A percentile compares a stretch with the other conserved stretches of the same genome.
Conservation (phyloP, 352 stramenopile species). For the Pythium dissimile region DNA sequence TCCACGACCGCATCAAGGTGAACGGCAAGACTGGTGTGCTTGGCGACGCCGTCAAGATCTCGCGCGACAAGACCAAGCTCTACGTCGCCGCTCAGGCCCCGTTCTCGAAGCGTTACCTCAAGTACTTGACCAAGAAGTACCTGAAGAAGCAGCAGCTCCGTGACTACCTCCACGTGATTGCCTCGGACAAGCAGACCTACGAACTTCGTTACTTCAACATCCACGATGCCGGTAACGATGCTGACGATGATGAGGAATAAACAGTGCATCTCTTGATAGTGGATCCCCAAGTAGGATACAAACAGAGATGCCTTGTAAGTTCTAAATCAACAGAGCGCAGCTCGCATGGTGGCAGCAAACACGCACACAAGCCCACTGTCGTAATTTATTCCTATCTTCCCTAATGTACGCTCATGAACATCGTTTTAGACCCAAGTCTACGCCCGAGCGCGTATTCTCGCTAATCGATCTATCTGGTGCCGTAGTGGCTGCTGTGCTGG, state of each 20-base stretch:
- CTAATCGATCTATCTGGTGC: conserved; percentile 13
- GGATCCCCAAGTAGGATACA: neutral
- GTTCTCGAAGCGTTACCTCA: conserved; percentile 98
- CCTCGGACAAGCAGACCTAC: conserved; percentile 98
- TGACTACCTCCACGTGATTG: conserved; percentile 99
- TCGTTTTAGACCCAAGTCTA: too few species aligned
- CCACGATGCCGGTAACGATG: conserved; percentile 91
- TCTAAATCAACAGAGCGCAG: conserved; percentile 25
- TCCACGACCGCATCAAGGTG: conserved; percentile 99
- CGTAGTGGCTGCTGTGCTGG: conserved; percentile 18
- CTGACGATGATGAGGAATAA: conserved; percentile 88
- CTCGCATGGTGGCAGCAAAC: conserved; percentile 21
- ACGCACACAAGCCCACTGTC: neutral
- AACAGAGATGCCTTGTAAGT: conserved; percentile 10
- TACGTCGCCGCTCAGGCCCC: conserved; percentile 92
- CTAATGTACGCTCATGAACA: too few species aligned
- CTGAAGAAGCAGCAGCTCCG: conserved; percentile 99
- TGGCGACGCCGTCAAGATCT: conserved; percentile 93
- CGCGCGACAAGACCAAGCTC: conserved; percentile 95
- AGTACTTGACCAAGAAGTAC: conserved; percentile 99
- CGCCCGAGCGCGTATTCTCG: too few species aligned
- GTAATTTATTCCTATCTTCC: neutral
- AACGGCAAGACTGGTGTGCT: conserved; percentile 97
- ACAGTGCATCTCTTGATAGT: conserved; percentile 14
- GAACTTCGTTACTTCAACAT: conserved; percentile 99